Percentiles rank a stretch among this genome's conserved stretches.
These are phyloP conservation scores for Cyberlindnera mrakii DNA, from an alignment of 805 yeast species.

Conservation along the genomic window DNA sequence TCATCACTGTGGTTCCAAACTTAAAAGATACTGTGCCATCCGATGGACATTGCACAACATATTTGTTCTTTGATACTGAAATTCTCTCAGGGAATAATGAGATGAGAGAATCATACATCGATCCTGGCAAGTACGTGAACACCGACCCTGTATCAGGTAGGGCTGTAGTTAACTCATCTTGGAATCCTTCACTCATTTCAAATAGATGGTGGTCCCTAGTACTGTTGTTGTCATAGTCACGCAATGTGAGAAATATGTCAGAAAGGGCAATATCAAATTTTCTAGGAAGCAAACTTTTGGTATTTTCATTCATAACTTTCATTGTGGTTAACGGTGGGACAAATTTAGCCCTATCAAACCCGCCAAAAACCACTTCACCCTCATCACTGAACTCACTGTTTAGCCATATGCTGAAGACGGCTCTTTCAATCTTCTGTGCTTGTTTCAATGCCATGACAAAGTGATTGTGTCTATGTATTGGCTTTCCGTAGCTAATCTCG, in stretches of 20 bases:
- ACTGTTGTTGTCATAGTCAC: not conserved
- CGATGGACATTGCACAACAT: not conserved
- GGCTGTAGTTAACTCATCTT: slow-evolving; percentile 7
- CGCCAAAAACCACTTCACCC: slow-evolving; percentile 33
- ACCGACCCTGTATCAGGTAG: slow-evolving; percentile 19
- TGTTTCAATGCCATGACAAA: slow-evolving; percentile 9
- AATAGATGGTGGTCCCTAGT: slow-evolving; percentile 4
- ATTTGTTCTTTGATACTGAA: not conserved
- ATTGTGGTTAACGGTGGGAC: slow-evolving; percentile 27
- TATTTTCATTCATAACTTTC: slow-evolving; percentile 22
- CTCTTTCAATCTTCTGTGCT: slow-evolving; percentile 6
- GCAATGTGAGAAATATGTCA: slow-evolving; percentile 2
- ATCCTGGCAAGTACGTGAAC: slow-evolving; percentile 15
- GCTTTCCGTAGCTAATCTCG: not conserved
- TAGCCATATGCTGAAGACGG: slow-evolving; percentile 17
- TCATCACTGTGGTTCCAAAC: slow-evolving; percentile 4
- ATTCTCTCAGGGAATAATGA: not conserved
- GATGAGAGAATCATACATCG: slow-evolving; percentile 5
- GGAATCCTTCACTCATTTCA: not conserved
- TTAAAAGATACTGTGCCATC: slow-evolving; percentile 4
- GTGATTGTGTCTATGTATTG: slow-evolving; percentile 5
- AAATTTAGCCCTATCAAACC: slow-evolving; percentile 34
- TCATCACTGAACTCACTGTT: slow-evolving; percentile 2
- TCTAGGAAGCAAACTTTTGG: slow-evolving; percentile 4
- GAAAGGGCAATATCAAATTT: slow-evolving; percentile 13